Base-by-base conservation (phyloP, 1,284 basidiomycete species). In the Ustilago sp. region DNA sequence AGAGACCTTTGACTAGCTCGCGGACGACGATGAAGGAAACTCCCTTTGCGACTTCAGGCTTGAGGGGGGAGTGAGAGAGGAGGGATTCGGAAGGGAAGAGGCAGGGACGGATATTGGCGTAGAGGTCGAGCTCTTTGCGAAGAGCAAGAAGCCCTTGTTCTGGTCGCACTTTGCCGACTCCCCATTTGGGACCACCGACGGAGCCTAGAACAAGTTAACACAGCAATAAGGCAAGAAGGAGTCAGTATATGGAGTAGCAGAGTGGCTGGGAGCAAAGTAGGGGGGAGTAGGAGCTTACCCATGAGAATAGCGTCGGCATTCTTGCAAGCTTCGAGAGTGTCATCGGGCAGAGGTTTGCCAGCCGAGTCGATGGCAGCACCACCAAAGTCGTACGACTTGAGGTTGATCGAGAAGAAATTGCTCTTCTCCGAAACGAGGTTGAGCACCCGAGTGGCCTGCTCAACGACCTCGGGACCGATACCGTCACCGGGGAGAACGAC, bases 121-220 rank as follows among this genome's bases (percentile, higher is more conserved):
- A 98, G 56, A 98, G 90, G 43, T 94, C 95, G 62, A 98, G 91
- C 51, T 90, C 91, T 88, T 99, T 98, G 83, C 97, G 93, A 59
- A 99, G 90, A n/a, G 89, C 87, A 35, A 99, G 91, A 31, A 99
- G 90, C 66, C 96, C 96, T 79, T 92, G 91, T 87, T 99, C 97
- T n/a, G 97, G 97, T 68, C 97, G 92, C 60, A 98, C 91, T 86
- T 93, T 92, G 77, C 92, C 92, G 62, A 91, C 90, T 50, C 95
- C 95, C 97, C 97, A 99, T 88, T 98, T 98, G 39, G 97, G 97
- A 19, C 96, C 97, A 74, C 96, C 97, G 77, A 99, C 94, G 31
- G 96, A 92, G 77, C 95, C 95, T 97, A 74, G 15, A 41, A 8
- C 15, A 12, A 41, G 6, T 15, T 12, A 13, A 38, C 6, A 34